Conservation (phyloP, 106 monocot species). For the Dendrobium chrysotoxum region DNA sequence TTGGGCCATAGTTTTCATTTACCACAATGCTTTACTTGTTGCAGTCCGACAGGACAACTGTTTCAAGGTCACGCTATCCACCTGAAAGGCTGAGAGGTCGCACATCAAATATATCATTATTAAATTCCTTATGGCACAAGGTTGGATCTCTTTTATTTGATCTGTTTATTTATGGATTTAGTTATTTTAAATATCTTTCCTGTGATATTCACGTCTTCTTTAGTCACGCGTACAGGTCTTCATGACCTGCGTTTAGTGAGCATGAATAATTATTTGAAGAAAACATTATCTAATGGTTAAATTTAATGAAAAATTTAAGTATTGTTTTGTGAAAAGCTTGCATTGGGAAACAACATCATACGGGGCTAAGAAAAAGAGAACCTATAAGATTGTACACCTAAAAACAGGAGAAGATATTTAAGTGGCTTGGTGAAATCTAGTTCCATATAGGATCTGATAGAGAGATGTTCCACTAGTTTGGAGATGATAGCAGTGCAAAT, state of each 20-base stretch:
- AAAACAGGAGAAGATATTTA: not conserved
- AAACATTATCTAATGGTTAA: not conserved
- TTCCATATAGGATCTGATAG: too few relatives aligned
- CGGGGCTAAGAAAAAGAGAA: not conserved
- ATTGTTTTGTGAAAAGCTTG: not conserved
- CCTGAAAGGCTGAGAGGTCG: conserved; percentile 35
- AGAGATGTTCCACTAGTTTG: too few relatives aligned
- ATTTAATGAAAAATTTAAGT: not conserved
- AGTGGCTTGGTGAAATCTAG: not conserved
- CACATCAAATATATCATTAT: conserved; percentile 9
- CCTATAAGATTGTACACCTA: not conserved
- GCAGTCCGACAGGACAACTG: not conserved
- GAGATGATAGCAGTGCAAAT: too few relatives aligned
- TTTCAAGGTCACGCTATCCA: conserved; percentile 21
- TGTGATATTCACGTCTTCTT: not conserved
- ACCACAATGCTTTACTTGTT: not conserved
- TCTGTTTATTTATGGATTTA: not conserved
- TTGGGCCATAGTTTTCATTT: not conserved
- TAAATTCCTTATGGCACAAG: conserved; percentile 45
- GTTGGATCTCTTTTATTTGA: conserved; percentile 9
- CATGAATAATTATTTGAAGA: not conserved
- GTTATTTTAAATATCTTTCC: not conserved
- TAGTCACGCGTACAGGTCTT: not conserved
- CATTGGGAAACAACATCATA: not conserved
- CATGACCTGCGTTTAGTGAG: not conserved